Evolutionary conservation across 2,329 filamentous ascomycete species (phyloP).

Genomic region (Exophiala sideris): DNA sequence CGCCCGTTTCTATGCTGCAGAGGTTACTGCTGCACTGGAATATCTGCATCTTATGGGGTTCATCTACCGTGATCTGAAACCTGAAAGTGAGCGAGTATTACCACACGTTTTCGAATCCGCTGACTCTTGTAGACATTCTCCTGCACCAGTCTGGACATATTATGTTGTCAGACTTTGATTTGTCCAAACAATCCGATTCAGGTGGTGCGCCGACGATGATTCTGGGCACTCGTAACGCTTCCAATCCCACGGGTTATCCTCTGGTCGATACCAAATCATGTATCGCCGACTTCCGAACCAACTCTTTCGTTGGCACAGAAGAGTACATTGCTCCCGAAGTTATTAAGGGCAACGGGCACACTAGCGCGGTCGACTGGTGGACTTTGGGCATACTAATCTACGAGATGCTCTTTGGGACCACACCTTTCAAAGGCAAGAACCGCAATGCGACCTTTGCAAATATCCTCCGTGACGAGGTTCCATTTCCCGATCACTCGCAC

Average conservation of each 20-base stretch:
- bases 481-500: constrained; percentile 85
- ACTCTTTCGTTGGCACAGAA: constrained; percentile 97
- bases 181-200: constrained; percentile 95
- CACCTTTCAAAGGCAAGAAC: constrained; percentile 99
- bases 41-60: constrained; percentile 99
- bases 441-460: constrained; percentile 97
- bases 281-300: constrained; percentile 96
- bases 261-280: constrained; percentile 99
- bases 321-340: constrained; percentile 99
- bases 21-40: constrained; percentile 93
- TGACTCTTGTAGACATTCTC: constrained; percentile 73
- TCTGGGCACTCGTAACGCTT: constrained; percentile 76
- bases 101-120: constrained; percentile 26
- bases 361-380: constrained; percentile 99
- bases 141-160: constrained; percentile 99
- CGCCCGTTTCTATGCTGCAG: constrained; percentile 92
- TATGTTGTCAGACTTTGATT: constrained; percentile 98
- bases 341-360: constrained; percentile 97
- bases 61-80: constrained; percentile 96
- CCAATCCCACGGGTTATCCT: constrained; percentile 79
- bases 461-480: constrained; percentile 90
- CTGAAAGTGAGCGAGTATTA: constrained; percentile 68
- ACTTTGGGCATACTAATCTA: constrained; percentile 95
- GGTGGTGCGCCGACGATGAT: constrained; percentile 98
- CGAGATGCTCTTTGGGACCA: constrained; percentile 98